Percentiles rank a stretch among this genome's conserved stretches.
phyloP scores from a whole-genome alignment of 2,329 filamentous ascomycete species.

The Lasiodiplodia hormozganensis region DNA sequence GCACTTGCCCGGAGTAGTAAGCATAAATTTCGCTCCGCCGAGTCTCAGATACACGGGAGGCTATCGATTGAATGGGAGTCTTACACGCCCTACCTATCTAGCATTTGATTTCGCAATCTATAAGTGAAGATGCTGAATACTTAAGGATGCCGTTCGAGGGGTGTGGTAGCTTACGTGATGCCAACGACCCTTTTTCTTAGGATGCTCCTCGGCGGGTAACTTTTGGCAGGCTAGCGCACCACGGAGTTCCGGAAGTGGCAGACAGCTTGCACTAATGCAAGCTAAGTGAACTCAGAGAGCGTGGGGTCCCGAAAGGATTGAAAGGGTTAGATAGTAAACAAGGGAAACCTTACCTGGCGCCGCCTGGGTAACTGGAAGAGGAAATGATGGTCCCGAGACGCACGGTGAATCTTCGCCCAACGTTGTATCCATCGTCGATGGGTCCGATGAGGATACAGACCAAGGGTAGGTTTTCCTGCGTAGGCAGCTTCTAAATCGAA shows the following conservation, averaged over 20 bases:
- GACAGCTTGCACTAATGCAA: neutral
- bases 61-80: neutral
- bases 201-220: neutral
- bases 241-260: neutral
- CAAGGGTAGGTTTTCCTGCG: neutral
- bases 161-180: neutral
- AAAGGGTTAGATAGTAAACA: neutral
- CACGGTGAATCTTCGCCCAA: neutral
- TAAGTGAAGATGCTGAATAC: neutral
- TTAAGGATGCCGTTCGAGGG: neutral
- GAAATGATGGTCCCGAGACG: neutral
- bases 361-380: conserved; percentile 1
- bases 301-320: neutral
- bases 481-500: neutral
- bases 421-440: neutral
- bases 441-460: neutral
- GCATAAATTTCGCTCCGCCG: neutral
- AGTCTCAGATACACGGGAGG: neutral
- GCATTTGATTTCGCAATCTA: neutral
- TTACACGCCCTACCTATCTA: neutral
- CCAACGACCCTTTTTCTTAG: neutral
- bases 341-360: neutral
- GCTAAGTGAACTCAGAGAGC: neutral
- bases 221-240: neutral
- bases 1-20: neutral